phyloP scores from a whole-genome alignment of 2,329 filamentous ascomycete species.

The Diplodia intermedia region DNA sequence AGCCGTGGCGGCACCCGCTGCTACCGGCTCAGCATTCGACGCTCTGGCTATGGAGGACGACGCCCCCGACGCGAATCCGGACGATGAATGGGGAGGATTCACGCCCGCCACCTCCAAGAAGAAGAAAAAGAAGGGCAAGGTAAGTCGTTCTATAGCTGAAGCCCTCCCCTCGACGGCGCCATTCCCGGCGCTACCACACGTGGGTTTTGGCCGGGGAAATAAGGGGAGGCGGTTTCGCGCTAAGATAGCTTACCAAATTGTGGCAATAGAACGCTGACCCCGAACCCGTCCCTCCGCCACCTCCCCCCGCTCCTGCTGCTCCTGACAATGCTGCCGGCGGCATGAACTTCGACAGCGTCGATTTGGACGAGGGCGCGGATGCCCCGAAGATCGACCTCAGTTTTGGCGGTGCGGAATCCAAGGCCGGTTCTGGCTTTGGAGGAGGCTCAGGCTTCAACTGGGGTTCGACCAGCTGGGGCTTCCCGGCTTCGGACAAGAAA shows the following conservation, averaged over 20 bases:
- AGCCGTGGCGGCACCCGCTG: slow-evolving; percentile 36
- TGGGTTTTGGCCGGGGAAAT: slow-evolving; percentile 8
- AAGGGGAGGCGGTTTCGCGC: slow-evolving; percentile 14
- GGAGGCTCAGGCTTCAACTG: slow-evolving; percentile 47
- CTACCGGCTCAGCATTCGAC: slow-evolving; percentile 38
- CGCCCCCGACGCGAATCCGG: slow-evolving; percentile 40
- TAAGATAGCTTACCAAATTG: slow-evolving; percentile 29
- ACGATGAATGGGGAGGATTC: slow-evolving; percentile 57
- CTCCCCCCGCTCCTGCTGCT: slow-evolving; percentile 41
- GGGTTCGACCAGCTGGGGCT: slow-evolving; percentile 46
- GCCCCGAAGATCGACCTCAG: slow-evolving; percentile 56
- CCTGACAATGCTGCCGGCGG: slow-evolving; percentile 43
- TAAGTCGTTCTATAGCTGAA: slow-evolving; percentile 41
- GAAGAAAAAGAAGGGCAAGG: slow-evolving; percentile 64
- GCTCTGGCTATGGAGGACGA: slow-evolving; percentile 10
- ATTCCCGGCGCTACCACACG: slow-evolving; percentile 14
- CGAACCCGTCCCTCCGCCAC: slow-evolving; percentile 35
- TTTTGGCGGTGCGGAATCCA: slow-evolving; percentile 46
- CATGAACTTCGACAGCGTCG: slow-evolving; percentile 56
- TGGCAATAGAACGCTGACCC: slow-evolving; percentile 29
- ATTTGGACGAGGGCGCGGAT: slow-evolving; percentile 48
- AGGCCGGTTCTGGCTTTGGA: slow-evolving; percentile 36
- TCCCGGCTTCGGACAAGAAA: slow-evolving; percentile 36
- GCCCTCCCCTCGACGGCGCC: neutral
- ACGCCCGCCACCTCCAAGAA: slow-evolving; percentile 48